Conservation (phyloP, 2,329 filamentous ascomycete genomes). For the Blastomyces parvus region DNA sequence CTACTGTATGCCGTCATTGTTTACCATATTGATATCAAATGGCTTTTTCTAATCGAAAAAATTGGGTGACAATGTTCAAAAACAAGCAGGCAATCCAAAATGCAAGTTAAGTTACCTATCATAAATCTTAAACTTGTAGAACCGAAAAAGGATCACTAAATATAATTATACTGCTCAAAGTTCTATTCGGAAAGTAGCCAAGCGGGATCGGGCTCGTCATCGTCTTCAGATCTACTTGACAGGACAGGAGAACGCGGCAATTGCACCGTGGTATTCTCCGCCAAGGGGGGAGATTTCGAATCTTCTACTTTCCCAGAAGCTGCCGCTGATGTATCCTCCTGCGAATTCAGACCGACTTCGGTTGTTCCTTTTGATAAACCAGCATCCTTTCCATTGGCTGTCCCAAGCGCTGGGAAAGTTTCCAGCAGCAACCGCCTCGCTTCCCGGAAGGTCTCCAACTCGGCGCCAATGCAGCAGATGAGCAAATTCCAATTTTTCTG, state of each 20-base stretch:
- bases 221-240: conserved; percentile 26
- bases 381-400: conserved; percentile 4
- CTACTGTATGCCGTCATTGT: not conserved
- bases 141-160: not conserved
- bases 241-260: not conserved
- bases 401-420: conserved; percentile 22
- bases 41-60: not conserved
- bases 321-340: not conserved
- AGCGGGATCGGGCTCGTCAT: conserved; percentile 37
- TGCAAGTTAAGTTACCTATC: not conserved
- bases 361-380: not conserved
- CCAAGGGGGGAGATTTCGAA: not conserved
- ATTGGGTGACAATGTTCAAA: not conserved
- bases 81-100: not conserved
- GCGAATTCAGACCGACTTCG: not conserved
- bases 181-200: conserved; percentile 29
- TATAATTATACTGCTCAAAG: not conserved
- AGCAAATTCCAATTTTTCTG: conserved; percentile 51
- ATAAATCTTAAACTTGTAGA: not conserved
- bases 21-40: not conserved
- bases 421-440: conserved; percentile 30
- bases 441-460: conserved; percentile 46
- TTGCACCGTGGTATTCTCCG: not conserved
- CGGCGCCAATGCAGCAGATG: conserved; percentile 53
- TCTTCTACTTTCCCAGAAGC: not conserved